Percentiles rank a stretch among this genome's conserved stretches.
These are phyloP conservation scores for Quercus suber DNA, from an alignment of 306 rosid genomes.

Conservation along the genomic window DNA sequence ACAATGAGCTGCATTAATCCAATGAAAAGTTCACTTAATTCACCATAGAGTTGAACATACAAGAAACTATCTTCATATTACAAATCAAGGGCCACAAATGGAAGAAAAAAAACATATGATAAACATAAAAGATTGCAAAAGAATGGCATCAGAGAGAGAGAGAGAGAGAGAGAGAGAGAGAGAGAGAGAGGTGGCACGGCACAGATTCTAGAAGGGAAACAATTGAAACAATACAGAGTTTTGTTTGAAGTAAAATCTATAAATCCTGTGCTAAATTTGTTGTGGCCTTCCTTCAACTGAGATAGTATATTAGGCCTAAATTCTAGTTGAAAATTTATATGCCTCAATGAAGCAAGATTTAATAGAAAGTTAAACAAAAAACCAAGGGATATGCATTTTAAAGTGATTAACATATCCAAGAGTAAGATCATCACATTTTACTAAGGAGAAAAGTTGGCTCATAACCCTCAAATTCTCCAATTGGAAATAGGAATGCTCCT, in stretches of 20 bases:
- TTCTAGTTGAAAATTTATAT: background rate
- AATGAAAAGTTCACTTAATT: background rate
- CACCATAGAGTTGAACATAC: background rate
- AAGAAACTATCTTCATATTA: background rate
- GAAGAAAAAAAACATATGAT: background rate
- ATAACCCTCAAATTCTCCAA: background rate
- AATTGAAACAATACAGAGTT: too few species aligned
- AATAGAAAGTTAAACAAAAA: background rate
- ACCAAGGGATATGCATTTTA: background rate
- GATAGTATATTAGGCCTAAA: background rate
- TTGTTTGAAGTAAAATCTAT: too few species aligned
- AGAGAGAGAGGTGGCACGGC: background rate
- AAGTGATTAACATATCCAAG: background rate
- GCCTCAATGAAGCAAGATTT: background rate
- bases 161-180: background rate
- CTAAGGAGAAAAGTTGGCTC: background rate
- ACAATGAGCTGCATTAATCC: constrained; percentile 64
- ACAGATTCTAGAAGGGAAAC: too few species aligned
- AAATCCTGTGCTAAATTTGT: background rate
- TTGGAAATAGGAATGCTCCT: background rate
- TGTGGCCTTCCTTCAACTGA: background rate
- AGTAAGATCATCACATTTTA: background rate
- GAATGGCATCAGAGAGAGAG: background rate
- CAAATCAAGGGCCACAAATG: too few species aligned
- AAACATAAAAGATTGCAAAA: background rate